Base-by-base conservation (phyloP, 2,329 filamentous ascomycete species). In the Fusarium succisae region DNA sequence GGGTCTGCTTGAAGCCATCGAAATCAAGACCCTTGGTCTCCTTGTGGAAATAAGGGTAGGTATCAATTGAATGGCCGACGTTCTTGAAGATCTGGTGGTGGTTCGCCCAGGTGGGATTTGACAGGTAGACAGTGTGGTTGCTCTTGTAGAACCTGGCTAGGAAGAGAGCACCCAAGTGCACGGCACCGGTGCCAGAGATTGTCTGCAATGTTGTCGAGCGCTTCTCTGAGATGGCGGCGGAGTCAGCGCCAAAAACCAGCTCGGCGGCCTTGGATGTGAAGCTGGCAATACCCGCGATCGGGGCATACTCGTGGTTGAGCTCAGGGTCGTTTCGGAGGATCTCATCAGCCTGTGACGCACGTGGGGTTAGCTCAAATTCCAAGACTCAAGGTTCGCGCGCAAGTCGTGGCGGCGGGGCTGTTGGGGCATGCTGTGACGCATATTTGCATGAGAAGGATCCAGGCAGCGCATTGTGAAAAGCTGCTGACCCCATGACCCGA, bases 71-170 rank as follows among this genome's bases (percentile, higher is more conserved):
- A 37, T 98, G 87, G 78, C 90, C 88, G 80, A 98, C 95, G 81
- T 98, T 98, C 84, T 88, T 90, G 87, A 99, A 98, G 88, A 99
- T 98, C 84, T 98, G 96, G 86, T 97, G 92, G 91, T 99, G 96
- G 87, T 99, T 99, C 77, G 93, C 95, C 96, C 96, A 99, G 71
- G 96, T 99, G 60, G 96, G 96, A 83, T 93, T 93, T 80, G 95
- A 98, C 83, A 98, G 88, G 88, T 98, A 98, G 84, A 97, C 90
- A 68, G 91, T 90, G 76, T 90, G 92, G 85, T 88, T 90, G 81
- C 89, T 88, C 80, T 87, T 87, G 88, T 94, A 98, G 90, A 98
- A 99, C 83, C 92, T 95, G 83, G 93, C 87, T 69, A 99, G 92
- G 91, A 99, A 99, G 77, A 97, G 91, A 73, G 92, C 95, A 76